phyloP scores from a whole-genome alignment of 2,329 filamentous ascomycete species.

The Alternaria longipes region DNA sequence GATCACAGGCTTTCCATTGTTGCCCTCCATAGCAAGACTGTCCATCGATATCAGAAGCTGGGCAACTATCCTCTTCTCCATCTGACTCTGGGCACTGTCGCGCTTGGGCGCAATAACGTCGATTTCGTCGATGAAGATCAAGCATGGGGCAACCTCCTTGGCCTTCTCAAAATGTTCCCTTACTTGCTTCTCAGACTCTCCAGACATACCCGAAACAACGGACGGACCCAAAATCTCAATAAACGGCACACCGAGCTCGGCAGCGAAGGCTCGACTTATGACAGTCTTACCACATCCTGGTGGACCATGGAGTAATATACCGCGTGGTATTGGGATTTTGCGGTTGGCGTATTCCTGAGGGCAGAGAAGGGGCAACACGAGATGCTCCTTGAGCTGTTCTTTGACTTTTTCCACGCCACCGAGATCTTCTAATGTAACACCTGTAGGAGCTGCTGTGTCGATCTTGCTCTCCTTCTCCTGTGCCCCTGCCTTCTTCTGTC shows the following conservation, averaged over 20 bases:
- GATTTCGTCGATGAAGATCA: slow-evolving; percentile 92
- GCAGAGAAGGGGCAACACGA: slow-evolving; percentile 76
- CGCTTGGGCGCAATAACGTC: slow-evolving; percentile 90
- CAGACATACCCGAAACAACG: slow-evolving; percentile 85
- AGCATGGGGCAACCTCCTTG: slow-evolving; percentile 81
- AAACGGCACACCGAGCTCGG: slow-evolving; percentile 77
- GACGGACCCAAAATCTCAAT: slow-evolving; percentile 84
- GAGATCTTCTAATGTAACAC: slow-evolving; percentile 74
- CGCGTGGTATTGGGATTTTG: slow-evolving; percentile 74
- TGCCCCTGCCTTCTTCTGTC: slow-evolving; percentile 61
- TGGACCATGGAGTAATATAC: slow-evolving; percentile 81
- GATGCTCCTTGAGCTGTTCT: slow-evolving; percentile 72
- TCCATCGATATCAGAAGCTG: slow-evolving; percentile 90
- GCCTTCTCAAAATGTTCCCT: slow-evolving; percentile 89
- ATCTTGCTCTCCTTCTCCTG: slow-evolving; percentile 54
- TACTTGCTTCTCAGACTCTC: slow-evolving; percentile 87
- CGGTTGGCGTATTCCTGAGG: slow-evolving; percentile 72
- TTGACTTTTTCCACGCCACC: slow-evolving; percentile 80
- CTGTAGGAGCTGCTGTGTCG: slow-evolving; percentile 71
- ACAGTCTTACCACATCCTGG: slow-evolving; percentile 89
- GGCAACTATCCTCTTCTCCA: slow-evolving; percentile 86
- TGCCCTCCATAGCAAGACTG: slow-evolving; percentile 73
- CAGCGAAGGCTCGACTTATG: slow-evolving; percentile 81
- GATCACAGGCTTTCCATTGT: slow-evolving; percentile 80
- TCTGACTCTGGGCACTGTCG: slow-evolving; percentile 83